phyloP scores from a whole-genome alignment of 208 protist species.

The Leishmania turanica region DNA sequence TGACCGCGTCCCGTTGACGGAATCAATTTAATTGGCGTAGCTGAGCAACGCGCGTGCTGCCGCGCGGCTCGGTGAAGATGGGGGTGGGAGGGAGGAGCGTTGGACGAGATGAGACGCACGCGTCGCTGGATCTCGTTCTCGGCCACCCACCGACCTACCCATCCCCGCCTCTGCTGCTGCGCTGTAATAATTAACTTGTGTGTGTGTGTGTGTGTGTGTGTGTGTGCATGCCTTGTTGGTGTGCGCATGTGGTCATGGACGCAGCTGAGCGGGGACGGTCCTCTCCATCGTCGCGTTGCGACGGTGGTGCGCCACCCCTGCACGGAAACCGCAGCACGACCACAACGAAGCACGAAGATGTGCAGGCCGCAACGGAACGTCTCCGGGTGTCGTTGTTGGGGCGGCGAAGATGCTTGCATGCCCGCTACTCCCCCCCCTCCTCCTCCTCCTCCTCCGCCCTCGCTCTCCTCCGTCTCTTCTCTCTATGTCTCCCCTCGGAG shows the following conservation, averaged over 20 bases:
- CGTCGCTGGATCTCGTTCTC: conserved; percentile 1
- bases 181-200: neutral
- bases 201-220: neutral
- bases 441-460: neutral
- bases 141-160: neutral
- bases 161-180: neutral
- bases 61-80: neutral
- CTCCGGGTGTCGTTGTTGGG: neutral
- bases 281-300: neutral
- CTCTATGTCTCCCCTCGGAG: neutral
- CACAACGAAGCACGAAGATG: neutral
- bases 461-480: neutral
- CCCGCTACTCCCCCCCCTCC: neutral
- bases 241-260: neutral
- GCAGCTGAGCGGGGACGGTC: neutral
- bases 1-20: neutral
- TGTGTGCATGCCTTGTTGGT: neutral
- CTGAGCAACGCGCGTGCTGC: neutral
- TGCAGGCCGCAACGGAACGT: neutral
- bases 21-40: neutral
- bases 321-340: neutral
- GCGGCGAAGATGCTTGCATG: neutral
- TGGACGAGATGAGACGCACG: neutral
- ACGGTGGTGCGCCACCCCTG: neutral
- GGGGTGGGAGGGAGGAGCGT: neutral